Conservation (phyloP, 164 flowering plant genomes). For the Stephania japonica region DNA sequence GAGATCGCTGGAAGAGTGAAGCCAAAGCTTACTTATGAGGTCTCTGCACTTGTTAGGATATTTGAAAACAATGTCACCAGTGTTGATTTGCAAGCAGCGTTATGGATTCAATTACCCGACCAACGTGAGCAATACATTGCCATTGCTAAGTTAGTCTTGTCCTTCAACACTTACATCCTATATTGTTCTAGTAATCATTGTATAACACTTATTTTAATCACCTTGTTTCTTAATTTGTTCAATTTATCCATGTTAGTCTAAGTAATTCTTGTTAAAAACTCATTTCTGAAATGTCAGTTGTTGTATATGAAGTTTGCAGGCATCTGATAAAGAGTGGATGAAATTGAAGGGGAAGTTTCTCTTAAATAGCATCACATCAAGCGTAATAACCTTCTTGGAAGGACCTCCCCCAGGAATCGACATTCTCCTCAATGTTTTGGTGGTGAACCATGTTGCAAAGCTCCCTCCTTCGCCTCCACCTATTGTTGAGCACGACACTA, state of each 20-base stretch:
- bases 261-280: neutral
- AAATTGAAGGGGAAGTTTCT: slow-evolving; percentile 83
- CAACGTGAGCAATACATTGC: slow-evolving; percentile 76
- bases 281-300: slow-evolving; percentile 8
- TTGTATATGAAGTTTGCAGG: slow-evolving; percentile 55
- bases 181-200: neutral
- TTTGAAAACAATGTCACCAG: slow-evolving; percentile 53
- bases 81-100: slow-evolving; percentile 55
- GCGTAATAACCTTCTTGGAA: slow-evolving; percentile 67
- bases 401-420: slow-evolving; percentile 94
- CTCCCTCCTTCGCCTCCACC: slow-evolving; percentile 77
- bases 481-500: slow-evolving; percentile 41
- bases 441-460: slow-evolving; percentile 67
- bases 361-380: slow-evolving; percentile 60
- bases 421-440: slow-evolving; percentile 74
- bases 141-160: slow-evolving; percentile 63
- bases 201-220: neutral
- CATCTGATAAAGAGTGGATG: slow-evolving; percentile 81
- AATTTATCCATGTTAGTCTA: neutral
- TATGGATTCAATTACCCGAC: slow-evolving; percentile 71
- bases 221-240: neutral
- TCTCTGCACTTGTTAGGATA: slow-evolving; percentile 62
- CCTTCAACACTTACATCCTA: neutral
- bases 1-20: slow-evolving; percentile 80
- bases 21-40: slow-evolving; percentile 74